Percentiles rank a stretch among this genome's conserved stretches.
These are phyloP conservation scores for Toxicodendron radicans DNA, from an alignment of 345 rosid genomes.

Conservation along the genomic window DNA sequence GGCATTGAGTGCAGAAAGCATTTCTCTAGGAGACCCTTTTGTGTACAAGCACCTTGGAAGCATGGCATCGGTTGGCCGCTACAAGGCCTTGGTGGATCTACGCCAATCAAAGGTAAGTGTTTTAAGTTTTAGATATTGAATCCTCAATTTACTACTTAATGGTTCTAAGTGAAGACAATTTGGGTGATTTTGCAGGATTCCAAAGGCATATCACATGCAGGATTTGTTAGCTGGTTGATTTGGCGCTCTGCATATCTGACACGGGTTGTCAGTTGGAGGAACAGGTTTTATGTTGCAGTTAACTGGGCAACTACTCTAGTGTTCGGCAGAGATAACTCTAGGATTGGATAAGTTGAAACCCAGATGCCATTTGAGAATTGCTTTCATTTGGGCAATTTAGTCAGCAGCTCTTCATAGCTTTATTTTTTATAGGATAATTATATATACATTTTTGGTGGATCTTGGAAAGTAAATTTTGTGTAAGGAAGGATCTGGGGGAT, in stretches of 20 bases:
- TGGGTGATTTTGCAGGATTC: constrained; percentile 39
- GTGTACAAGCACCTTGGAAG: constrained; percentile 68
- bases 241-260: constrained; percentile 80
- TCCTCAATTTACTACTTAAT: background rate
- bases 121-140: background rate
- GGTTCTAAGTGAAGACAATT: background rate
- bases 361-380: background rate
- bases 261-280: constrained; percentile 76
- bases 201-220: constrained; percentile 57
- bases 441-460: background rate
- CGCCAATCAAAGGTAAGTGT: constrained; percentile 59
- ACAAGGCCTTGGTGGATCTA: constrained; percentile 69
- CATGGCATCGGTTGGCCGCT: constrained; percentile 76
- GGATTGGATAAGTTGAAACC: constrained; percentile 38
- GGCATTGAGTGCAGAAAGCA: constrained; percentile 43
- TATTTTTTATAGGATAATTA: background rate
- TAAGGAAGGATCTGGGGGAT: too few relatives aligned
- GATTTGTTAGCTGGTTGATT: constrained; percentile 56
- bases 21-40: constrained; percentile 53
- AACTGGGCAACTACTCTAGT: constrained; percentile 78
- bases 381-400: background rate
- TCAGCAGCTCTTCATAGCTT: background rate
- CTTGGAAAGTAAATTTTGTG: background rate
- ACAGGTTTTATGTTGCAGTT: constrained; percentile 64
- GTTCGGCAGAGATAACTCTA: constrained; percentile 71